Conservation (phyloP, 139 green algal genomes). For the Gonium pectorale region DNA sequence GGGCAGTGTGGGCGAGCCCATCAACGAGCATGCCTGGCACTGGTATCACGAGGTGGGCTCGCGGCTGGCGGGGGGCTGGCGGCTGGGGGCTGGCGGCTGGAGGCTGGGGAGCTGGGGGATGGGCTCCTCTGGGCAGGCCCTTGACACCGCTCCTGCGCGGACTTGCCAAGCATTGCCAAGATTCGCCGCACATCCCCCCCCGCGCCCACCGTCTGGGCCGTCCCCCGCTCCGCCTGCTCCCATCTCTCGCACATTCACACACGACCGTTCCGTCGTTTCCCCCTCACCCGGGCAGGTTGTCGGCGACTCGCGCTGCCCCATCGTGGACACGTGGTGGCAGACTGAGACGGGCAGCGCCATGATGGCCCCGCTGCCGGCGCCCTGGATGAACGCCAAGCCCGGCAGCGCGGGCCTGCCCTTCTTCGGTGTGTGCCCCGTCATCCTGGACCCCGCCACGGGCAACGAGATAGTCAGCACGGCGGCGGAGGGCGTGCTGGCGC, state of each 20-base stretch:
- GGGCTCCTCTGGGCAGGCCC: no score
- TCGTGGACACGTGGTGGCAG: constrained; percentile 98
- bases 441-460: constrained; percentile 81
- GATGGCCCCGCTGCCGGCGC: constrained; percentile 81
- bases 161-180: neutral
- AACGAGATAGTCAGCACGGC: neutral
- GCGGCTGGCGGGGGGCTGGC: no score
- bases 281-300: constrained; percentile 51
- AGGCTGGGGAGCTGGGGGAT: neutral
- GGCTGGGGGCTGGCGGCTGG: no score
- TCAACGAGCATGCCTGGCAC: constrained; percentile 94
- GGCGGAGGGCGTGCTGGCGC: constrained; percentile 21
- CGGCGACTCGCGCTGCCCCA: constrained; percentile 74
- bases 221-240: no score
- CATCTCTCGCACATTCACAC: no score
- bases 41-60: constrained; percentile 87
- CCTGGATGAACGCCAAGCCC: constrained; percentile 80
- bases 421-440: constrained; percentile 90
- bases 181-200: no score
- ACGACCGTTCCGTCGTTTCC: no score
- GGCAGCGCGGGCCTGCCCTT: constrained; percentile 93
- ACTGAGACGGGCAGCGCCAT: constrained; percentile 89
- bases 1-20: constrained; percentile 96
- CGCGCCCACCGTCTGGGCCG: no score
- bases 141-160: no score